Percentiles rank a stretch among this genome's conserved stretches.
Evolutionary conservation across 148 eudicot species (phyloP).

Genomic region (Chenopodium suecicum): DNA sequence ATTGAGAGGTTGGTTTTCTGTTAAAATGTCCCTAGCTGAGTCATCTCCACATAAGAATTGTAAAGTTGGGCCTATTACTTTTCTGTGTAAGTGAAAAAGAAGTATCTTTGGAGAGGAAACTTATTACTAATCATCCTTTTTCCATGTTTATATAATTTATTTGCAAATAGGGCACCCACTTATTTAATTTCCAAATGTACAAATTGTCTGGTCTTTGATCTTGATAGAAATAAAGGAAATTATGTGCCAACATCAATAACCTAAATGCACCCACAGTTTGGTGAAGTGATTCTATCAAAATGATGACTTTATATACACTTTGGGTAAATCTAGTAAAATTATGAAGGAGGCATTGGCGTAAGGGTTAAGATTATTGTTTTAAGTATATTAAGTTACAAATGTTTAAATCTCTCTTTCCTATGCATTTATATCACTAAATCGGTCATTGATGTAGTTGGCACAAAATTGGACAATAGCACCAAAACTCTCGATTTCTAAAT

Average conservation of each 20-base stretch:
- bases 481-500: too few relatives aligned
- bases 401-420: background rate
- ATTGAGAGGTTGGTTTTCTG: conserved; percentile 6
- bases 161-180: background rate
- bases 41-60: conserved; percentile 38
- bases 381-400: background rate
- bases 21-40: conserved; percentile 40
- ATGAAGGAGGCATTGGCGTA: background rate
- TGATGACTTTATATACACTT: background rate
- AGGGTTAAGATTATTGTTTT: background rate
- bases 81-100: conserved; percentile 23
- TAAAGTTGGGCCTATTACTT: conserved; percentile 28
- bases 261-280: conserved; percentile 29
- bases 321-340: background rate
- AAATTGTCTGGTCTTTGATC: conserved; percentile 3
- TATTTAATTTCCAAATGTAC: background rate
- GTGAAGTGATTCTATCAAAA: conserved; percentile 22
- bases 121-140: background rate
- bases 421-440: background rate
- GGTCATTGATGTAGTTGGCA: background rate
- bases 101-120: conserved; percentile 16
- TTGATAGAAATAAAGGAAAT: background rate
- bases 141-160: background rate
- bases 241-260: conserved; percentile 23
- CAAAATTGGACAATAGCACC: too few relatives aligned